Conservation (phyloP, 1,284 basidiomycete species). For the Malassezia arunalokei region DNA sequence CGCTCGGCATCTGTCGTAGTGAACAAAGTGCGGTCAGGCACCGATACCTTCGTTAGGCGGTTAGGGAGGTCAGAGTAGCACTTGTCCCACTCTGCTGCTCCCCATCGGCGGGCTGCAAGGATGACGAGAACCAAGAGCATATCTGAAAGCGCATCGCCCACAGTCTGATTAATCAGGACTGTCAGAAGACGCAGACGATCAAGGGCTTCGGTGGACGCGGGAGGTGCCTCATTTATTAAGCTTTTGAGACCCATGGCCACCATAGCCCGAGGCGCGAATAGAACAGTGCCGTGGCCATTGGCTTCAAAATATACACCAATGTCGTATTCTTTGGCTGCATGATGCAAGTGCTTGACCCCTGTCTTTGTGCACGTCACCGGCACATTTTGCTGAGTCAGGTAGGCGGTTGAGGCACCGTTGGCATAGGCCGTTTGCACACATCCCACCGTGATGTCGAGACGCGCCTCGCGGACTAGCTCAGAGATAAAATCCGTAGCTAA, state of each 20-base stretch:
- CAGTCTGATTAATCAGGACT: slow-evolving; percentile 90
- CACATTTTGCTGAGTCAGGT: slow-evolving; percentile 51
- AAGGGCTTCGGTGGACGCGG: slow-evolving; percentile 55
- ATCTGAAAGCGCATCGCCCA: slow-evolving; percentile 92
- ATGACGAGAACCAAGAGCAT: slow-evolving; percentile 90
- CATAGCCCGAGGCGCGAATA: slow-evolving; percentile 59
- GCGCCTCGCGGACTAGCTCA: slow-evolving; percentile 59
- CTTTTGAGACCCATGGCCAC: slow-evolving; percentile 54
- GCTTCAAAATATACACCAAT: slow-evolving; percentile 99
- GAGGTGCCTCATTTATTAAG: slow-evolving; percentile 50
- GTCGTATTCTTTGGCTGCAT: slow-evolving; percentile 84
- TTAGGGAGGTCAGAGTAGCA: slow-evolving; percentile 90
- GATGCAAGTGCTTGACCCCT: slow-evolving; percentile 95
- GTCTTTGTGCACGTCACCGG: slow-evolving; percentile 92
- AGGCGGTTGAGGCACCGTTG: slow-evolving; percentile 91
- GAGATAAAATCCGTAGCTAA: slow-evolving; percentile 86
- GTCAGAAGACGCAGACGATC: slow-evolving; percentile 52
- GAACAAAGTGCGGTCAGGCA: slow-evolving; percentile 70
- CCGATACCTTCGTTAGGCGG: slow-evolving; percentile 86
- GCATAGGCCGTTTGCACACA: slow-evolving; percentile 98
- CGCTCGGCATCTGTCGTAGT: slow-evolving; percentile 89
- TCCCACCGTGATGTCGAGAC: slow-evolving; percentile 35
- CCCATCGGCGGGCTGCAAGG: slow-evolving; percentile 56
- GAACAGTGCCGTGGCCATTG: slow-evolving; percentile 93
- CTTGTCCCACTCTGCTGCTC: slow-evolving; percentile 72